Base-by-base conservation (phyloP, 495 filamentous ascomycete genomes). In the Podospora sp. region DNA sequence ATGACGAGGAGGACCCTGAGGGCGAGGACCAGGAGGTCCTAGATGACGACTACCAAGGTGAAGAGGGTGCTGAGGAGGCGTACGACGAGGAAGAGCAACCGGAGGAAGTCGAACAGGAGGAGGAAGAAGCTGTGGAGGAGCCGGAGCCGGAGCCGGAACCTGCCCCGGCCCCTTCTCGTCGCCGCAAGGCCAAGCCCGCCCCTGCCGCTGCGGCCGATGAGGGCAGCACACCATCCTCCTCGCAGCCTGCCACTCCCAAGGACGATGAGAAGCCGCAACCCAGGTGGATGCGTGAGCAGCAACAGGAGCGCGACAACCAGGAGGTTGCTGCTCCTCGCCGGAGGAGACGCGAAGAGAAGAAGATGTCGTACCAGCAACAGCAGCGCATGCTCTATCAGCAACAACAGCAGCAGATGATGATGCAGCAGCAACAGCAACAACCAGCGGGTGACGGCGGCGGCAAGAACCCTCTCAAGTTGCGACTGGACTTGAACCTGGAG, bases 401-500 rank as follows among this genome's bases (percentile, higher is more conserved):
- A 50, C 65, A 70, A 52, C 65, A 70, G 62, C 62, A 70, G 46
- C 60, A 68, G 49, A 40, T 56, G 58, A 62, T 63, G 64, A 52
- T 59, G 64, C 58, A 61, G 35, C 67, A 70, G 53, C 68, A 69
- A 56, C 70, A 72, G 68, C 60, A 67, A 65, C 65, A 70, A 67
- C 68, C 58, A 60, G 77, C 78, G 5, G 82, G 78, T 6, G 76
- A 68, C 6, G 79, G 77, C 11, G 85, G 83, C 25, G 85, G 83
- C 57, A 88, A 88, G 71, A 89, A 94, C 76, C 89, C 93, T 76
- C 78, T 97, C 67, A 83, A 87, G 70, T 71, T 97, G 80, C 77
- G 93, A 61, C 76, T 97, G 63, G 92, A 96, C 75, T 75, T 96
- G 60, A 96, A 96, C 78, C 79, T 97, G 57, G 93, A 97, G 75